Conservation (phyloP, 768 basidiomycete species). For the Daedaleopsis nitida region DNA sequence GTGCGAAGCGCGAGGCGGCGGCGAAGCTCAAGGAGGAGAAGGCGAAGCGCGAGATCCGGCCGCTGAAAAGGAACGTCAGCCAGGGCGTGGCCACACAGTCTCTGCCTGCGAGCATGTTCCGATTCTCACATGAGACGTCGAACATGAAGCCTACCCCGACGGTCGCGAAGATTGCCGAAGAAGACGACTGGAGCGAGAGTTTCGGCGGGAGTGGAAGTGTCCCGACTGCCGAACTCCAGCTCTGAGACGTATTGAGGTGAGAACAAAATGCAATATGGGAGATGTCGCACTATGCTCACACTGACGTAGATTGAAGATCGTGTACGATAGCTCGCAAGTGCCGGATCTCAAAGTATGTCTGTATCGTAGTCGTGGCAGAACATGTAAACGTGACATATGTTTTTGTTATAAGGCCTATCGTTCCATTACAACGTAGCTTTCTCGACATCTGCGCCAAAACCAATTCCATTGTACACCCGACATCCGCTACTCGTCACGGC, state of each 20-base stretch:
- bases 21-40: slow-evolving; percentile 16
- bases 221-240: slow-evolving; percentile 8
- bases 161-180: slow-evolving; percentile 10
- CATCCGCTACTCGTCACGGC: slow-evolving; percentile 8
- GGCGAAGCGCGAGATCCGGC: slow-evolving; percentile 19
- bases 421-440: no score
- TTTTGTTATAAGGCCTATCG: no score
- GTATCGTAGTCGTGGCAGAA: background rate
- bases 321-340: background rate
- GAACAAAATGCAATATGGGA: background rate
- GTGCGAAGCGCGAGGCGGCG: slow-evolving; percentile 6
- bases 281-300: background rate
- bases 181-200: slow-evolving; percentile 24
- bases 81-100: slow-evolving; percentile 17
- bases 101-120: slow-evolving; percentile 19
- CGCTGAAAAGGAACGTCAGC: slow-evolving; percentile 20
- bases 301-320: background rate
- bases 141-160: background rate
- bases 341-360: background rate
- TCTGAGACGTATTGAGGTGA: background rate
- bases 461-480: background rate
- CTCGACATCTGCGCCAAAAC: no score
- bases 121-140: slow-evolving; percentile 14
- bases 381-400: background rate
- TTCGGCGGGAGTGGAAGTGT: background rate